Evolutionary conservation across 2,329 filamentous ascomycete genomes (phyloP).

Genomic region (Balansia obtecta): DNA sequence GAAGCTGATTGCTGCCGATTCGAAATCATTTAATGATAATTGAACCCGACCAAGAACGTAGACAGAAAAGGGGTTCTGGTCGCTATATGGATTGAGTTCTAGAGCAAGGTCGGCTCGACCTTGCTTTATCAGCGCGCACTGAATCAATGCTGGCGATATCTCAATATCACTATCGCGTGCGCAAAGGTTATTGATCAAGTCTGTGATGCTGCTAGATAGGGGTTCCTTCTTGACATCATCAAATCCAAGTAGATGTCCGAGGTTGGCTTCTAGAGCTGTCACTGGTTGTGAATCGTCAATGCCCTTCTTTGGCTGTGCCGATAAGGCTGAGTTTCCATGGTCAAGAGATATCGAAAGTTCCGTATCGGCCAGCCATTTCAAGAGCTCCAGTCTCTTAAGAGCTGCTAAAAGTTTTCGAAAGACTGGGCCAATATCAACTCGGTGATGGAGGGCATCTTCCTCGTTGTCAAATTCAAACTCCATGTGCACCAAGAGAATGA

Average conservation of each 20-base stretch:
- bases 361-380: conserved; percentile 54
- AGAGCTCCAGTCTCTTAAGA: conserved; percentile 61
- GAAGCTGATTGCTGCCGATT: conserved; percentile 63
- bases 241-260: conserved; percentile 52
- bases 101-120: conserved; percentile 47
- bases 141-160: conserved; percentile 45
- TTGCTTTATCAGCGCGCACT: conserved; percentile 48
- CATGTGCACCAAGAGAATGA: conserved; percentile 77
- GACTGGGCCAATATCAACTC: conserved; percentile 54
- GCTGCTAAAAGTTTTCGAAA: conserved; percentile 59
- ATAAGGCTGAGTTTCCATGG: conserved; percentile 23
- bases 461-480: conserved; percentile 68
- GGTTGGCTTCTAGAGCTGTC: conserved; percentile 46
- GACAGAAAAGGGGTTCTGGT: conserved; percentile 49
- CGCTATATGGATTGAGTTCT: conserved; percentile 43
- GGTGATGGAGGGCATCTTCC: conserved; percentile 48
- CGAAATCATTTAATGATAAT: conserved; percentile 61
- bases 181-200: conserved; percentile 53
- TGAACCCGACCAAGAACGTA: conserved; percentile 79
- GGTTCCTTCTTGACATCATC: conserved; percentile 36
- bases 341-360: conserved; percentile 39
- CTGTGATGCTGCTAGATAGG: conserved; percentile 49
- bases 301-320: conserved; percentile 25
- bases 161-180: conserved; percentile 54
- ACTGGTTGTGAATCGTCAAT: conserved; percentile 35